These are phyloP conservation scores for Starmerella cellae DNA, from an alignment of 805 yeast genomes.

Conservation along the genomic window DNA sequence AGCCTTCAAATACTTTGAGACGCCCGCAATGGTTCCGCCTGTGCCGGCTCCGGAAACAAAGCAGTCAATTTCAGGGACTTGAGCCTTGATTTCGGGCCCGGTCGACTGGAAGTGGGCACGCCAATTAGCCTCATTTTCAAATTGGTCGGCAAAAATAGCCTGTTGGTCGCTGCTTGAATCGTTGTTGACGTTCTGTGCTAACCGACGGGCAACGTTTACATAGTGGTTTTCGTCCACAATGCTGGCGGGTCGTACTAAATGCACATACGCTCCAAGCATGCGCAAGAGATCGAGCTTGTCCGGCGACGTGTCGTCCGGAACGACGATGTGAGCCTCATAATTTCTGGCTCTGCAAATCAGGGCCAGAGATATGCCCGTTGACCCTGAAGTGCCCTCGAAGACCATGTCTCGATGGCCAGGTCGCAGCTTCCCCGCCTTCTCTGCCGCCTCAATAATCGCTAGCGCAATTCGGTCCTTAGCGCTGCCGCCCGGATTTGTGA, in stretches of 20 bases:
- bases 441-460: slow-evolving; percentile 64
- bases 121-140: slow-evolving; percentile 91
- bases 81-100: slow-evolving; percentile 84
- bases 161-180: slow-evolving; percentile 29
- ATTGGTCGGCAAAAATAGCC: slow-evolving; percentile 89
- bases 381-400: slow-evolving; percentile 92
- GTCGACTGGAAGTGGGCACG: slow-evolving; percentile 65
- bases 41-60: slow-evolving; percentile 93
- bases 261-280: slow-evolving; percentile 68
- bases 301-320: slow-evolving; percentile 83
- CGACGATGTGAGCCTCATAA: slow-evolving; percentile 78
- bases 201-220: slow-evolving; percentile 69
- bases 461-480: slow-evolving; percentile 91
- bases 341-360: slow-evolving; percentile 82
- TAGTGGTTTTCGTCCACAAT: slow-evolving; percentile 89
- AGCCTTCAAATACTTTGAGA: slow-evolving; percentile 57
- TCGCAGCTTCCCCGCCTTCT: slow-evolving; percentile 40
- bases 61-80: slow-evolving; percentile 51
- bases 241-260: slow-evolving; percentile 84
- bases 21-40: slow-evolving; percentile 95
- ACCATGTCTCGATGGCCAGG: slow-evolving; percentile 59
- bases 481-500: slow-evolving; percentile 84
- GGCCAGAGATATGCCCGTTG: slow-evolving; percentile 91
- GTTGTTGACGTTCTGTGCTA: slow-evolving; percentile 38
- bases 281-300: slow-evolving; percentile 65